Base-by-base conservation (phyloP, 306 rosid species). In the Dryas drummondii region DNA sequence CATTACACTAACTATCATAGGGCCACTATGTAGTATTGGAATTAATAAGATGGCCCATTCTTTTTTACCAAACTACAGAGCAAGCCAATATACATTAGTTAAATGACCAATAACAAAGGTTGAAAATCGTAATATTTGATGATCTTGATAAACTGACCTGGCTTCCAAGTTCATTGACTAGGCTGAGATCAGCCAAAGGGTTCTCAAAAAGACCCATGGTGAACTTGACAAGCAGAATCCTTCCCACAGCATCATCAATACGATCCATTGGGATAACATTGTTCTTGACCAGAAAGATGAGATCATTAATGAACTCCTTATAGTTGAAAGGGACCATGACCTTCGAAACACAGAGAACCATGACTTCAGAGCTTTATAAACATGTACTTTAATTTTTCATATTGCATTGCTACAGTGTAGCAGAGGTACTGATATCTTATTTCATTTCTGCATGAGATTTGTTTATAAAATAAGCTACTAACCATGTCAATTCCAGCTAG, bases 401-500 rank as follows among this genome's bases (percentile, higher is more conserved):
- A 16, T 80, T 37, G 27, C 68, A 79, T 42, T 26, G 72, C 66
- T 51, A 63, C 8, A 52, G 19, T 7, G 4, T 3, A 66, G 27
- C 50, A 75, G 70, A 59, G 69, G 65, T 4, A 9, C 57, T 45
- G 49, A 15, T 71, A 64, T 70, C 70, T 68, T 37, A 27, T 4
- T 67, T 57, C 49, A 65, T 70, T 67, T 49, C 56, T 37, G 50
- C 64, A 48, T 15, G 72, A 50, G 73, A 76, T 67, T 66, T 79
- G 72, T 46, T 51, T 68, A 57, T 50, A 73, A 81, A 75, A 52
- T 67, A 57, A 49, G 59, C 68, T 37, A 87, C 96, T 77, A 69
- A 94, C 99, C 97, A 94, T 94, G 79, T 94, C 99, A 68, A 94
- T 82, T 65, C 99, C 99, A 0, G 99, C 99, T 78, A 82, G 82